Conservation (phyloP, 805 yeast species). For the Torulaspora gathmanii region DNA sequence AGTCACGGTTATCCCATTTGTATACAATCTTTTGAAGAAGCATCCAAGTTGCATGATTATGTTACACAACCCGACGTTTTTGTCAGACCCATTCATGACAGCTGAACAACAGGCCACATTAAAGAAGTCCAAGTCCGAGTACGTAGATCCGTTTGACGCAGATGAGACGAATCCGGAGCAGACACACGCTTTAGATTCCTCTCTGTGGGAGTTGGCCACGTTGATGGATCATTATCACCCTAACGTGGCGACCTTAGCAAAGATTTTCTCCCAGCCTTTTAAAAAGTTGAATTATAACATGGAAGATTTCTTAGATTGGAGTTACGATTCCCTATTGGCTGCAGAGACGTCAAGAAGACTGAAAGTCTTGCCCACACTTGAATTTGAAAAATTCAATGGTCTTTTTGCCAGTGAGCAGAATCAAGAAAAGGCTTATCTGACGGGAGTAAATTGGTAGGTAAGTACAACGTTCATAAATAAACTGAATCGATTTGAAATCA, state of each 20-base stretch:
- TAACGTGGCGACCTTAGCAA: slow-evolving; percentile 87
- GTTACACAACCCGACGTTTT: slow-evolving; percentile 51
- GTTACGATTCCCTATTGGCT: slow-evolving; percentile 59
- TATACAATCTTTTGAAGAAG: slow-evolving; percentile 80
- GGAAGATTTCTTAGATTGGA: slow-evolving; percentile 94
- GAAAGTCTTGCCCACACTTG: slow-evolving; percentile 72
- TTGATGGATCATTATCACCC: slow-evolving; percentile 87
- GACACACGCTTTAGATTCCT: slow-evolving; percentile 76
- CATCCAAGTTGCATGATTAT: slow-evolving; percentile 93
- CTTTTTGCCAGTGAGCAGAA: slow-evolving; percentile 13
- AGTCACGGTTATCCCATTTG: slow-evolving; percentile 82
- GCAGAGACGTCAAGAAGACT: slow-evolving; percentile 61
- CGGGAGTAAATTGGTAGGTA: slow-evolving; percentile 27
- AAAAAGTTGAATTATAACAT: slow-evolving; percentile 78
- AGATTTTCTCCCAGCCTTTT: slow-evolving; percentile 84
- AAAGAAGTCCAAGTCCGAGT: slow-evolving; percentile 26
- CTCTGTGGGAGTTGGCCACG: slow-evolving; percentile 88
- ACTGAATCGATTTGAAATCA: neutral
- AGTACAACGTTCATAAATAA: neutral
- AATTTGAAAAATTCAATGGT: slow-evolving; percentile 46
- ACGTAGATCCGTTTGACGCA: slow-evolving; percentile 62
- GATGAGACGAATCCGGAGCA: slow-evolving; percentile 67
- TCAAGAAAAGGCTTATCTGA: slow-evolving; percentile 16
- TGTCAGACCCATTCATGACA: slow-evolving; percentile 27
- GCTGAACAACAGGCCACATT: slow-evolving; percentile 27